These are phyloP conservation scores for Lophium mytilinum DNA, from an alignment of 495 filamentous ascomycete genomes.

Conservation along the genomic window DNA sequence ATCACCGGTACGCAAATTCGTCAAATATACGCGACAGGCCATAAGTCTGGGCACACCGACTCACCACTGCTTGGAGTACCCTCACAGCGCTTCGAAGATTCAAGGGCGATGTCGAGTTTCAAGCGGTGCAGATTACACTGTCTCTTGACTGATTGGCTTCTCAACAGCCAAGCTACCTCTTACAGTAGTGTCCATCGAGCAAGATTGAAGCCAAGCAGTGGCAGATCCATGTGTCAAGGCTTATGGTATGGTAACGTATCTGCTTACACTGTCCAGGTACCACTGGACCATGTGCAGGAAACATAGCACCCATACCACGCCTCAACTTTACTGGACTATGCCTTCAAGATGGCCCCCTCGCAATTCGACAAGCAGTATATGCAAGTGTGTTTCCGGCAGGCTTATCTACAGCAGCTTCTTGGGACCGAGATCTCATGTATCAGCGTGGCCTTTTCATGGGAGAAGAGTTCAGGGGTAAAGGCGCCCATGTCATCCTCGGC, in stretches of 20 bases:
- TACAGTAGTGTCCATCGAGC: too few species aligned
- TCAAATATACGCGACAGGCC: neutral
- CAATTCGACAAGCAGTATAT: constrained; percentile 51
- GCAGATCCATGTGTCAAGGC: too few species aligned
- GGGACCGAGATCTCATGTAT: constrained; percentile 18
- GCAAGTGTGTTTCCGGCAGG: constrained; percentile 39
- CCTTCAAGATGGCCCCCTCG: constrained; percentile 55
- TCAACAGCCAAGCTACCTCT: too few species aligned
- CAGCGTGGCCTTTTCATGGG: constrained; percentile 23
- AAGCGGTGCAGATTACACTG: too few species aligned
- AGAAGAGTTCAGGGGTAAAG: constrained; percentile 26
- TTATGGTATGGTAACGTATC: too few species aligned
- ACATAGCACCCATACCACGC: constrained; percentile 43
- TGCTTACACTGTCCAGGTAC: constrained; percentile 11
- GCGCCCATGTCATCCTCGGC: constrained; percentile 24
- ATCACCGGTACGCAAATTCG: constrained; percentile 35
- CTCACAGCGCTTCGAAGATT: too few species aligned
- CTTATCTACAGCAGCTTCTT: constrained; percentile 18
- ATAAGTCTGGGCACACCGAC: too few species aligned
- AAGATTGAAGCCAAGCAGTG: too few species aligned
- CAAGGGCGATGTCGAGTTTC: too few species aligned
- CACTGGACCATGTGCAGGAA: constrained; percentile 42
- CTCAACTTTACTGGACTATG: constrained; percentile 55
- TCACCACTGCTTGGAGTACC: too few species aligned
- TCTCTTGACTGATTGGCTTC: too few species aligned